Base-by-base conservation (phyloP, 1,139 yeast genomes). In the Magnusiomyces suaveolens region DNA sequence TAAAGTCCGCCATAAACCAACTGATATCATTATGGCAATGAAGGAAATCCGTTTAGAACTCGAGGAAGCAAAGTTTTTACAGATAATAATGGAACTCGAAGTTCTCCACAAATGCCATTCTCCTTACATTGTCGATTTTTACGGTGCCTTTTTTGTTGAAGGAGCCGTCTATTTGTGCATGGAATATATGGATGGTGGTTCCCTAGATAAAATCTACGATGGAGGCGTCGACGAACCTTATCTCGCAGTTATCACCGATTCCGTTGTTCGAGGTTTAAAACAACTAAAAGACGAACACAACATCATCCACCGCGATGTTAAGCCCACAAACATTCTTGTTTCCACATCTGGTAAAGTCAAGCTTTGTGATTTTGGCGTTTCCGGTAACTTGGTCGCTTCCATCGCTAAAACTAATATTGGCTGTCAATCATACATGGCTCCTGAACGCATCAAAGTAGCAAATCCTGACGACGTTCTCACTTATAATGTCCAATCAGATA, bases 121-220 rank as follows among this genome's bases (percentile, higher is more conserved):
- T 8, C 95, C 95, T 1, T 88, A 80, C 68, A 89, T 92, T 66
- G 96, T 92, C 52, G 97, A 90, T 65, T 92, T 92, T 64, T 92
- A 87, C 66, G 97, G 98, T 43, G 98, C 97, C 0, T 92, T 92
- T 65, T 92, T 92, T 66, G 90, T 87, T 46, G 98, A 92, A 71
- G 97, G 97, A 49, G 96, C 97, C 0, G 98, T 92, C 46, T 92
- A 90, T 72, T 89, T 94, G 87, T 92, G 98, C 71, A 92, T 92
- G 80, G 99, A 92, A 72, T 87, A 83, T 69, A 92, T 92, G 99
- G 96, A 90, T 69, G 97, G 97, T 52, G 97, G 97, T 0, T 88
- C 96, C 0, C 73, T 94, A 56, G 97, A 92, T 69, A 87, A 85
- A 65, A 77, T 92, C 25, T 92, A 89, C 69, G 76, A 75, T 33